Base-by-base conservation (phyloP, 1,284 basidiomycete genomes). In the Melanopsichium pennsylvanicum region DNA sequence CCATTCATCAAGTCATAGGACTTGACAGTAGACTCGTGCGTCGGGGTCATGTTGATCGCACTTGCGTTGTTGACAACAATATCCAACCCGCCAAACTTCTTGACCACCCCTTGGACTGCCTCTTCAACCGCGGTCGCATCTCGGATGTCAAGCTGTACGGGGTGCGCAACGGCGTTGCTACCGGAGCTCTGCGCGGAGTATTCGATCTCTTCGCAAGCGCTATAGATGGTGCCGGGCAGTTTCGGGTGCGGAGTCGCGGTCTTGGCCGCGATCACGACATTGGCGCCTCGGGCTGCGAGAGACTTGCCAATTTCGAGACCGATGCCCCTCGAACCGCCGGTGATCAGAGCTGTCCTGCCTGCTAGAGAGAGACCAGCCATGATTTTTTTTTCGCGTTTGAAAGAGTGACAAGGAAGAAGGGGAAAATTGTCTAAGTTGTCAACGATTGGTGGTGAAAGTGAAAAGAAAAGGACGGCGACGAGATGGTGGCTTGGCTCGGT, bases 51-150 rank as follows among this genome's bases (percentile, higher is more conserved):
- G 12, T 67, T 75, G 56, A 81, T 81, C 5, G 80, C 80, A 39
- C 48, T 35, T 21, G 76, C 79, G 36, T 81, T 81, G 61, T 81
- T 81, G 39, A 81, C 48, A 10, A 81, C 56, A 15, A 81, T 73
- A 35, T 81, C 80, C 11, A 81, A 40, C 1, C 68, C 70, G 1
- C 79, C 79, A 35, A 81, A 79, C 33, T 50, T 63, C 6, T 27
- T 19, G 7, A 56, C 74, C 0, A 71, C 67, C 15, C 47, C 16
- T 6, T 68, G 52, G 27, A 81, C 64, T 5, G 76, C 78, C 1
- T 60, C 41, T 33, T 79, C 56, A 0, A 81, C 78, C 3, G 66
- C 69, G 7, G 38, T 31, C 0, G 57, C 74, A 43, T 79, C 58
- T 0, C 80, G 64, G n/a, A 81, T 74, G 40, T 81, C 80, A 12